These are phyloP conservation scores for Aspergillus pseudoviridinutans DNA, from an alignment of 2,329 filamentous ascomycete genomes.

Conservation along the genomic window DNA sequence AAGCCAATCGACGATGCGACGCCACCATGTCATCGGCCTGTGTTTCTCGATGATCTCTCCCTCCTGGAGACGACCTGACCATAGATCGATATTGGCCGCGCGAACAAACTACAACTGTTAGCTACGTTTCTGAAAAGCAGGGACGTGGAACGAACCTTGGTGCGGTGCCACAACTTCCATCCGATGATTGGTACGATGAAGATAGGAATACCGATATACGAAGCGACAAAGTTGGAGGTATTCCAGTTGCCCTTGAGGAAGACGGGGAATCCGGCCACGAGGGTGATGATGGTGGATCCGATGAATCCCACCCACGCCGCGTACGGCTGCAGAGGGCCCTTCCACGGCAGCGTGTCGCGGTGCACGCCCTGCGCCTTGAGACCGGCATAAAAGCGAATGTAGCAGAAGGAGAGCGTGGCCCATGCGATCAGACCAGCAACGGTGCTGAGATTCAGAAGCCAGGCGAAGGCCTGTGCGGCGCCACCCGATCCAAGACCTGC, in stretches of 20 bases:
- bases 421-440: conserved; percentile 49
- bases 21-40: conserved; percentile 16
- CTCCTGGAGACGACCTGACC: conserved; percentile 29
- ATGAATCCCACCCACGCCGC: conserved; percentile 58
- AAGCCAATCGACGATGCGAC: conserved; percentile 24
- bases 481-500: conserved; percentile 33
- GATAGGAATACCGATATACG: conserved; percentile 42
- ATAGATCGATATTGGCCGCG: conserved; percentile 26
- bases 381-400: conserved; percentile 52
- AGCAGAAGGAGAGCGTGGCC: conserved; percentile 41
- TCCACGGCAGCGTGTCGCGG: conserved; percentile 44
- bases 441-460: conserved; percentile 44
- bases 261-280: conserved; percentile 65
- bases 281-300: conserved; percentile 55
- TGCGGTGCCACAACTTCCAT: conserved; percentile 40
- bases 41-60: conserved; percentile 22
- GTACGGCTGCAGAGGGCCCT: conserved; percentile 55
- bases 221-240: conserved; percentile 35
- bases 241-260: conserved; percentile 32
- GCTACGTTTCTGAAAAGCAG: neutral
- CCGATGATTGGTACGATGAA: conserved; percentile 40
- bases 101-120: conserved; percentile 19
- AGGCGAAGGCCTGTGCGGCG: conserved; percentile 36
- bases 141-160: conserved; percentile 28
- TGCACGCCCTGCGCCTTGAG: conserved; percentile 37